Evolutionary conservation across 2,329 filamentous ascomycete genomes (phyloP).

Genomic region (Dichotomopilus funicola): DNA sequence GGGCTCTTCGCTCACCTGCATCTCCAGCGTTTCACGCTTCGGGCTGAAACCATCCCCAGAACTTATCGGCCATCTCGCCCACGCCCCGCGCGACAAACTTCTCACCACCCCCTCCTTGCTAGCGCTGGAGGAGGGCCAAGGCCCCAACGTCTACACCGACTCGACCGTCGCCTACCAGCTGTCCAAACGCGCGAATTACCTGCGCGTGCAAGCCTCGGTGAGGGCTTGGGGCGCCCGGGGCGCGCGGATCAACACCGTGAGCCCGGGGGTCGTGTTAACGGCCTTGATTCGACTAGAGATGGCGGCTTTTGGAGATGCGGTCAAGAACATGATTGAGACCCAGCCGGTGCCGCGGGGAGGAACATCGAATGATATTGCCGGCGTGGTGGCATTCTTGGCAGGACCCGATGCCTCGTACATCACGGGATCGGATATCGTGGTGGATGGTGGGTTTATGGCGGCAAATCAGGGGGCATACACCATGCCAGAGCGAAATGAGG

Average conservation of each 20-base stretch:
- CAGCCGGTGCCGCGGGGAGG: conserved; percentile 13
- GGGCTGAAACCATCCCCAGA: conserved; percentile 8
- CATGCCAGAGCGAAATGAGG: neutral
- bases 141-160: neutral
- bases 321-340: neutral
- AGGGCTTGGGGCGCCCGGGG: conserved; percentile 11
- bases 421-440: conserved; percentile 15
- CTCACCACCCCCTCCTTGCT: conserved; percentile 8
- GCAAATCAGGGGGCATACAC: neutral
- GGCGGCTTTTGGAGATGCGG: neutral
- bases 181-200: conserved; percentile 14
- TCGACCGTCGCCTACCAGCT: conserved; percentile 8
- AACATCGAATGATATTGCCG: conserved; percentile 16
- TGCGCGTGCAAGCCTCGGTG: conserved; percentile 14
- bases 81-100: conserved; percentile 11
- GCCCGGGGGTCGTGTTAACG: conserved; percentile 17
- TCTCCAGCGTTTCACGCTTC: conserved; percentile 21
- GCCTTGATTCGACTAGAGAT: conserved; percentile 11
- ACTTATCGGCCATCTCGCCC: conserved; percentile 10
- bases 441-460: conserved; percentile 17
- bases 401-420: conserved; percentile 16
- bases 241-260: conserved; percentile 17
- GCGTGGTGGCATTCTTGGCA: conserved; percentile 15
- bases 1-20: conserved; percentile 18
- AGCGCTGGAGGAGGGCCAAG: too few relatives aligned